A percentile compares a stretch with the other conserved stretches of the same genome.
Conservation (phyloP, 1,139 yeast species). For the Wickerhamomyces sp. region DNA sequence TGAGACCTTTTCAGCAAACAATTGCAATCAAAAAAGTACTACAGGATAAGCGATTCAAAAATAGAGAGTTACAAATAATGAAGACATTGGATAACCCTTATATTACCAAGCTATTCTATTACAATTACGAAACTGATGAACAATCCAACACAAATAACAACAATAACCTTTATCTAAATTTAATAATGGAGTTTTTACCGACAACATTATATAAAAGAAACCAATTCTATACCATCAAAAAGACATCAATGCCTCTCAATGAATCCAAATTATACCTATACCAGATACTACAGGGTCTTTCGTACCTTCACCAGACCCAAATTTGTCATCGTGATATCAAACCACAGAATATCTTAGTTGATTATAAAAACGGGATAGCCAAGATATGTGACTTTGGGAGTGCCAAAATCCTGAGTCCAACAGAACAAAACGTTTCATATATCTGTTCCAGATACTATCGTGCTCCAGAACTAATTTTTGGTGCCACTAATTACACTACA, state of each 20-base stretch:
- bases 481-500: conserved; percentile 91
- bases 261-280: conserved; percentile 89
- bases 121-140: conserved; percentile 66
- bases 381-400: conserved; percentile 98
- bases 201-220: conserved; percentile 91
- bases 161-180: conserved; percentile 79
- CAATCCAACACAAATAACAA: conserved; percentile 48
- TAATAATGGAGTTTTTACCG: conserved; percentile 89
- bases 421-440: conserved; percentile 92
- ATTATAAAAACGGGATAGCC: conserved; percentile 77
- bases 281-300: conserved; percentile 86
- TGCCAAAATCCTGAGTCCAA: conserved; percentile 87
- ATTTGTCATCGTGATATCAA: conserved; percentile 97
- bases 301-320: conserved; percentile 81
- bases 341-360: conserved; percentile 89
- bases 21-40: conserved; percentile 94
- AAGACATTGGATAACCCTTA: conserved; percentile 77
- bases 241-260: conserved; percentile 76
- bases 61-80: conserved; percentile 96
- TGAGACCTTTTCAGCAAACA: conserved; percentile 63
- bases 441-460: conserved; percentile 95
- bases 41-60: conserved; percentile 93
- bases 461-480: conserved; percentile 90
- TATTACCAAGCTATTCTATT: conserved; percentile 84
- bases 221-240: conserved; percentile 74